Evolutionary conservation across 2,329 filamentous ascomycete genomes (phyloP).

Genomic region (Fusarium heterosporum): DNA sequence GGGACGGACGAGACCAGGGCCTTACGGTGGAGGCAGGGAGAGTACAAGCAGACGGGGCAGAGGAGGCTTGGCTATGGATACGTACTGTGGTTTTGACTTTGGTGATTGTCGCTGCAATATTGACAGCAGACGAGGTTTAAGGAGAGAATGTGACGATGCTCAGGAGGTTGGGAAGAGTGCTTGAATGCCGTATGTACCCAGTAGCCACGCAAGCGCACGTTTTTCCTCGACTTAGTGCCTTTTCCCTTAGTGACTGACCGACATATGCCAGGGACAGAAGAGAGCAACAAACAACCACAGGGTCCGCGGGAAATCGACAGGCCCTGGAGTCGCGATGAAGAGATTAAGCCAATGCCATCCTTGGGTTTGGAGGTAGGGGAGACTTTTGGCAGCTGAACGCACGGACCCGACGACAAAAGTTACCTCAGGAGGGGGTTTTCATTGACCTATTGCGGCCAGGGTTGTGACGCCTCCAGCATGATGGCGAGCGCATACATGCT

Average conservation of each 20-base stretch:
- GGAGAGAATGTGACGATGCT: conserved; percentile 19
- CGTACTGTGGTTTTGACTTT: conserved; percentile 9
- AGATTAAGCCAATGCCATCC: conserved; percentile 17
- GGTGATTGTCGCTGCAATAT: not conserved
- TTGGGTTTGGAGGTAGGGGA: conserved; percentile 5
- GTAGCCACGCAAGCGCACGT: not conserved
- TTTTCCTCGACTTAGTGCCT: not conserved
- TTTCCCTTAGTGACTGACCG: not conserved
- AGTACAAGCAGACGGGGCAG: conserved; percentile 1
- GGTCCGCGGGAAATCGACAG: conserved; percentile 7
- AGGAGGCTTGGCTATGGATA: conserved; percentile 5
- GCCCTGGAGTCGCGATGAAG: conserved; percentile 30
- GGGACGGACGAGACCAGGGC: conserved; percentile 35
- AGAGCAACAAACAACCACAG: not conserved
- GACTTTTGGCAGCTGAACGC: conserved; percentile 30
- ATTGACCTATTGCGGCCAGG: not conserved
- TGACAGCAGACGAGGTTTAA: not conserved
- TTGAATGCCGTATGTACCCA: not conserved
- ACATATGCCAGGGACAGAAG: conserved; percentile 11
- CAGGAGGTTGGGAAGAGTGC: not conserved
- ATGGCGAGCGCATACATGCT: not conserved
- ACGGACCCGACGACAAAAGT: conserved; percentile 24
- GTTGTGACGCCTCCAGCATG: not conserved
- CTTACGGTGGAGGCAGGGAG: conserved; percentile 33
- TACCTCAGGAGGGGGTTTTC: conserved; percentile 19